phyloP scores from a whole-genome alignment of 176 grass and related monocot genomes.

The Rhipidocladum racemiflorum region DNA sequence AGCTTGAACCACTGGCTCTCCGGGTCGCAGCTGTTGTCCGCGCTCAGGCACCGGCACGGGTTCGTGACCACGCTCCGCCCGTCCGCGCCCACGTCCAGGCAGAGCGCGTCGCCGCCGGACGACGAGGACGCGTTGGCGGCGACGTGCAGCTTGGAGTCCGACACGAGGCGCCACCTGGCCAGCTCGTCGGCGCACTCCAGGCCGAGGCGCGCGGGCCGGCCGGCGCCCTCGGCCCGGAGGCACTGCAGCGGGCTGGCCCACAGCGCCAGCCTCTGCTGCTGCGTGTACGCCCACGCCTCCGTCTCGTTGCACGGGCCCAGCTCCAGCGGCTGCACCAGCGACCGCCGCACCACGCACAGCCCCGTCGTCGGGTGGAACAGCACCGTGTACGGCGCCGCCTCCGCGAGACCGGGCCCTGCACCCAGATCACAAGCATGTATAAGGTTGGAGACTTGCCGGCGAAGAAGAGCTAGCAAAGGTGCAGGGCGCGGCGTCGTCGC shows the following conservation, averaged over 20 bases:
- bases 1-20: constrained; percentile 89
- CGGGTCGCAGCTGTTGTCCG: constrained; percentile 55
- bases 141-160: constrained; percentile 73
- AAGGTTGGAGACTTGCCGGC: background rate
- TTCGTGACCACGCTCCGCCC: constrained; percentile 61
- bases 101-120: constrained; percentile 22
- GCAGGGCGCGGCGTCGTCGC: background rate
- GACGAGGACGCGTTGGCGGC: constrained; percentile 31
- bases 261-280: constrained; percentile 14
- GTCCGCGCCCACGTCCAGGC: constrained; percentile 70
- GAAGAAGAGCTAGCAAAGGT: background rate
- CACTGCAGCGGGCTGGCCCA: constrained; percentile 34
- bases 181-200: constrained; percentile 40
- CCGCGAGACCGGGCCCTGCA: constrained; percentile 53
- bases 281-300: constrained; percentile 44
- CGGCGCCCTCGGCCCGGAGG: constrained; percentile 48
- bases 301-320: constrained; percentile 54
- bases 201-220: constrained; percentile 37
- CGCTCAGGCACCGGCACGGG: constrained; percentile 67
- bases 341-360: constrained; percentile 40
- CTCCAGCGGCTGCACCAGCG: constrained; percentile 2
- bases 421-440: background rate
- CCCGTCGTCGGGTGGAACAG: constrained; percentile 77
- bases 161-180: constrained; percentile 56
- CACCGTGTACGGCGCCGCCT: constrained; percentile 38